phyloP scores from a whole-genome alignment of 2,329 filamentous ascomycete species.

The Sclerotiophoma versabilis region DNA sequence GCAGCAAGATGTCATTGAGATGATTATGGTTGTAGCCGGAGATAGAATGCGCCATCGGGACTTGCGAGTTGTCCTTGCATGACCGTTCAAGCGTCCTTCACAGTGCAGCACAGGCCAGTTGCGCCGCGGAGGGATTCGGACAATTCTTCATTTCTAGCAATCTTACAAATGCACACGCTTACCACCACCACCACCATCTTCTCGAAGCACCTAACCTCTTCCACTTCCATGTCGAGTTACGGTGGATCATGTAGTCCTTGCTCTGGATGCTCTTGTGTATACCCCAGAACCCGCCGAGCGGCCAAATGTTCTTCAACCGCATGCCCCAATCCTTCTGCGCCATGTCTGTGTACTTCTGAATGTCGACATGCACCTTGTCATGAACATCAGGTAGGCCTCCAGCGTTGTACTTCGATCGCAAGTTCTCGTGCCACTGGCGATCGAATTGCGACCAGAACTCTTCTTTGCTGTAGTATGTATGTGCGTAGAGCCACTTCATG shows the following conservation, averaged over 20 bases:
- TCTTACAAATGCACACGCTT: background rate
- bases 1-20: background rate
- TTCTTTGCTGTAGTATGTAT: conserved; percentile 70
- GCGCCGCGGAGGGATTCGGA: background rate
- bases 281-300: conserved; percentile 48
- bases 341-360: conserved; percentile 39
- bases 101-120: background rate
- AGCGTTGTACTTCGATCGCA: conserved; percentile 67
- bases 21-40: too few species aligned
- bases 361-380: conserved; percentile 67
- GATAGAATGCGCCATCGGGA: background rate
- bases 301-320: conserved; percentile 42
- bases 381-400: conserved; percentile 68
- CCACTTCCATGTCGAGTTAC: conserved; percentile 45
- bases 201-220: conserved; percentile 9
- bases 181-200: conserved; percentile 20
- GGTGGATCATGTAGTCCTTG: conserved; percentile 46
- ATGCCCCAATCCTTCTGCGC: conserved; percentile 35
- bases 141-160: background rate
- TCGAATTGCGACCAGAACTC: conserved; percentile 75
- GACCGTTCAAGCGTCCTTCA: background rate
- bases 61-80: background rate
- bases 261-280: conserved; percentile 50
- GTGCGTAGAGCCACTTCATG: conserved; percentile 75
- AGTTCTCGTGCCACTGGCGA: conserved; percentile 63